Evolutionary conservation across 768 basidiomycete genomes (phyloP).

Genomic region (Kwoniella bestiolae): DNA sequence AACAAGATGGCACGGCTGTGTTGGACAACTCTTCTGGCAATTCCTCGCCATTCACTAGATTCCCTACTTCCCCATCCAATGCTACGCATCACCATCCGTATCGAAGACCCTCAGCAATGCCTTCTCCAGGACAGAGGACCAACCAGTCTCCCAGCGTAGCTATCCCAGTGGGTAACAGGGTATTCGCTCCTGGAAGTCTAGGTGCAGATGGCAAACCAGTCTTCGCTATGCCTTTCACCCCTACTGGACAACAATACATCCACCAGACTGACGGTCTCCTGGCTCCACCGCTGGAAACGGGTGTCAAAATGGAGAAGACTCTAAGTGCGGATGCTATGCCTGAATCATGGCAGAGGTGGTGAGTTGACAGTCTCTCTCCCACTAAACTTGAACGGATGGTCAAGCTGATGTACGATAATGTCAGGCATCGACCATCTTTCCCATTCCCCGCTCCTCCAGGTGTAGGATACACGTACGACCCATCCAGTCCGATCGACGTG

Average conservation of each 20-base stretch:
- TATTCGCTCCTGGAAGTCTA: slow-evolving; percentile 20
- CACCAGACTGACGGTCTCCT: slow-evolving; percentile 27
- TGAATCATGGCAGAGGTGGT: slow-evolving; percentile 47
- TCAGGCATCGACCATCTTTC: slow-evolving; percentile 56
- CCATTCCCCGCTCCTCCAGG: slow-evolving; percentile 52
- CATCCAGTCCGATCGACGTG: slow-evolving; percentile 29
- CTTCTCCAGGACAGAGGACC: slow-evolving; percentile 12
- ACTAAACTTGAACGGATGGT: not conserved
- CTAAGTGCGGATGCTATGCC: slow-evolving; percentile 25
- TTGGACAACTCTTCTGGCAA: slow-evolving; percentile 22
- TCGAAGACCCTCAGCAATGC: slow-evolving; percentile 25
- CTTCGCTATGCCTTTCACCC: slow-evolving; percentile 45
- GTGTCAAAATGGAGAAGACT: slow-evolving; percentile 39
- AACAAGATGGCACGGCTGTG: slow-evolving; percentile 42
- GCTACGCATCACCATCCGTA: slow-evolving; percentile 34
- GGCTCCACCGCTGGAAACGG: slow-evolving; percentile 22
- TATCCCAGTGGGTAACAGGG: slow-evolving; percentile 1
- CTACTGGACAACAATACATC: slow-evolving; percentile 12
- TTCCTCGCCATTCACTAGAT: slow-evolving; percentile 27
- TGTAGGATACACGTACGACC: slow-evolving; percentile 36
- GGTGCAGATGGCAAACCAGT: slow-evolving; percentile 39
- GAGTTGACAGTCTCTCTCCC: slow-evolving; percentile 23
- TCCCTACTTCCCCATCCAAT: slow-evolving; percentile 24
- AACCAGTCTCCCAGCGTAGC: slow-evolving; percentile 3
- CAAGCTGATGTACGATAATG: not conserved